phyloP scores from a whole-genome alignment of 1,284 basidiomycete species.

The Filobasidium uniguttulatum region DNA sequence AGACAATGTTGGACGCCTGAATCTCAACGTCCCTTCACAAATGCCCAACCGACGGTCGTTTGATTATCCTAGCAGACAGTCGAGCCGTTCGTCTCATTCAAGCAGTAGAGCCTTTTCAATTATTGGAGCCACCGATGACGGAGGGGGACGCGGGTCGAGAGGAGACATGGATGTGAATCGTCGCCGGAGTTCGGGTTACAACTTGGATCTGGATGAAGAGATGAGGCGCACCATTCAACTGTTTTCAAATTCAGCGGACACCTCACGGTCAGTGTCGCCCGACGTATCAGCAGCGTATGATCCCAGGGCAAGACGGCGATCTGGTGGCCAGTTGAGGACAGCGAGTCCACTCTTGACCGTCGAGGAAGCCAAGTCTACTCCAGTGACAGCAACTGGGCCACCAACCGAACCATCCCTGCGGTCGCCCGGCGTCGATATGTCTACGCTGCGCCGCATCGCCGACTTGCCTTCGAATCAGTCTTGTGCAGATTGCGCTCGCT shows the following conservation, averaged over 20 bases:
- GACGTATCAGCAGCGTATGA: background rate
- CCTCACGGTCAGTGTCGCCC: no score
- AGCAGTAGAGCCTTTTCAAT: constrained; percentile 6
- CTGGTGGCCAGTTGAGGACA: no score
- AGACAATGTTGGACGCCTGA: constrained; percentile 5
- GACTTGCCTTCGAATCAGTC: constrained; percentile 29
- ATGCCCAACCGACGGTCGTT: constrained; percentile 3
- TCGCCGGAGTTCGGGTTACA: constrained; percentile 6
- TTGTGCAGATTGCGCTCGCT: constrained; percentile 39
- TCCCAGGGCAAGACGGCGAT: no score
- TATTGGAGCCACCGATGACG: constrained; percentile 3
- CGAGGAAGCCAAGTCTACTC: no score
- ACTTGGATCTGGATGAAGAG: constrained; percentile 12
- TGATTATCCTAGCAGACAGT: constrained; percentile 10
- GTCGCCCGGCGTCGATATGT: constrained; percentile 27
- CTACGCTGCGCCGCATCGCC: constrained; percentile 30
- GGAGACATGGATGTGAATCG: background rate
- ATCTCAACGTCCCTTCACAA: background rate
- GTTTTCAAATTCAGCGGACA: no score
- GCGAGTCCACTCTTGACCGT: no score
- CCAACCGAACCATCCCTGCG: no score
- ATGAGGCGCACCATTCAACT: constrained; percentile 7
- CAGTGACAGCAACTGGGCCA: no score
- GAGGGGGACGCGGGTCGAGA: background rate
- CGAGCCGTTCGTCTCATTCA: constrained; percentile 10